Base-by-base conservation (phyloP, 495 filamentous ascomycete genomes). In the Penicillium cataractarum region DNA sequence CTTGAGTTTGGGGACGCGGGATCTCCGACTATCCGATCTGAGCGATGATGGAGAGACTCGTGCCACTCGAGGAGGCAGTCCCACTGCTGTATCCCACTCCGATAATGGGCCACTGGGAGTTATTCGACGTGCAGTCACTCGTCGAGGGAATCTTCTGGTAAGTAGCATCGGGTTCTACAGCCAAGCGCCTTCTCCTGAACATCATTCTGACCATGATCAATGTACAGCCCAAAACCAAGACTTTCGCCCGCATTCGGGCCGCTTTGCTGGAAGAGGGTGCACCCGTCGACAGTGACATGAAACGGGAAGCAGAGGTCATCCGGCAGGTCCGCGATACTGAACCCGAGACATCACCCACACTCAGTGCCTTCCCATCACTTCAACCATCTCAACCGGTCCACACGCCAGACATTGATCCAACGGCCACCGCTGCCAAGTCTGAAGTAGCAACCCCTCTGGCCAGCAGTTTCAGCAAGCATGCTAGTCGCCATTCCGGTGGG, bases 231-330 rank as follows among this genome's bases (percentile, higher is more conserved):
- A 99, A 99, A 79, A 92, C 93, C 0, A 97, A 97, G 78, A 90
- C 86, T 0, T 98, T 98, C 74, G 92, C 93, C 2, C 89, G 95
- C 3, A 96, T 99, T 66, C 86, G 90, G 52, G 96, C 95, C 10
- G 92, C 91, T 7, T 84, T 99, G 1, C 80, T 88, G 53, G 95
- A 98, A 75, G 95, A 99, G 76, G 84, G 84, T 39, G 84, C 92
- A 0, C 95, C 95, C 0, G 74, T 96, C 29, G 96, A 98, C 63
- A 88, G 87, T 44, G 95, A 99, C 73, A 84, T 93, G 62, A 89
- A 90, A 58, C 89, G 92, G 40, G 95, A 99, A 80, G 92, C 94
- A 13, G 93, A 98, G 76, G 93, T 97, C 1, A 90, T 98, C 58
- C 89, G 90, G 2, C 96, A 97, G 74, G 93, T 97, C 33, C 90